Base-by-base conservation (phyloP, 2,329 filamentous ascomycete species). In the Penicillium crustosum region DNA sequence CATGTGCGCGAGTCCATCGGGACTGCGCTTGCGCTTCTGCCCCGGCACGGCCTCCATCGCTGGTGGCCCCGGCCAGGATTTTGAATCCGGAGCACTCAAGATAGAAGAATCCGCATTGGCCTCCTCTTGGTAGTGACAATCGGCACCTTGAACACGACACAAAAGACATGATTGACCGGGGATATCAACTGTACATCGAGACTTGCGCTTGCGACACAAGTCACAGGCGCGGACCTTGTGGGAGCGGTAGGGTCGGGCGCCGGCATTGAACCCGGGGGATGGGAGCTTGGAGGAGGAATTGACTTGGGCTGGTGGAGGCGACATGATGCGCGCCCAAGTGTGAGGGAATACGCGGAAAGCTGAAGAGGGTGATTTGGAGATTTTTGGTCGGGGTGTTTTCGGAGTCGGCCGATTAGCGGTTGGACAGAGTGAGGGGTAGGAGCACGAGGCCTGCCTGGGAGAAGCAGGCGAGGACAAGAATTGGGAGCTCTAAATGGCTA, bases 201-300 rank as follows among this genome's bases (percentile, higher is more conserved):
- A 85, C 68, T 87, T 87, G 59, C 85, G 80, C 59, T 81, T 81
- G 53, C 85, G 79, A 66, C 85, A 88, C 15, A 83, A 75, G 52
- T 83, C 74, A 72, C 85, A 87, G 9, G 85, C 85, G 49, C 84
- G 83, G 39, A 82, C 80, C 59, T 85, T 80, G 72, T 87, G 85
- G 8, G 84, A 87, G 58, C 85, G 77, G 66, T 87, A 87, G 3
- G 84, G 85, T 44, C 85, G 78, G 50, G 77, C 71, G 17, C 75
- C 75, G 47, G 75, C 73, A 57, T 76, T 77, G 60, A 78, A 73
- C 21, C 71, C 68, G 47, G 71, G 68, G 19, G 73, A 72, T 33
- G 70, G 65, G 41, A 69, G 61, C 59, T 75, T 75, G 39, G 71
- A 66, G 49, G 65, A 61, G 29, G 72, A 61, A 62, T 66, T 69